Conservation (phyloP, 257 asterid genomes). For the Solanum boliviense region DNA sequence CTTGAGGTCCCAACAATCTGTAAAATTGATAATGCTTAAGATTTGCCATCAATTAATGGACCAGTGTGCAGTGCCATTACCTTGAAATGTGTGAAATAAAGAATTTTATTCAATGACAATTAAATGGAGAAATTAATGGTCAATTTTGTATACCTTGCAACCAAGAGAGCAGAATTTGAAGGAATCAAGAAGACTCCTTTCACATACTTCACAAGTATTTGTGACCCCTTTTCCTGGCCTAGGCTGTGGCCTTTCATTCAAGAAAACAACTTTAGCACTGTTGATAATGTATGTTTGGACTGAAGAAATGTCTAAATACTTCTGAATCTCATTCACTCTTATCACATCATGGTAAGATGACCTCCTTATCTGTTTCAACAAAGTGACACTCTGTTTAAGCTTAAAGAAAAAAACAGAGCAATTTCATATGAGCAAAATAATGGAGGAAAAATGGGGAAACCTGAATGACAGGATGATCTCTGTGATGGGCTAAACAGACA, state of each 20-base stretch:
- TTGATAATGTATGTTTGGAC: not conserved
- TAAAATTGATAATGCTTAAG: not conserved
- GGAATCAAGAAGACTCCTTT: slow-evolving; percentile 3
- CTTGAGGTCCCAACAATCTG: slow-evolving; percentile 8
- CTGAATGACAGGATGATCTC: slow-evolving; percentile 13
- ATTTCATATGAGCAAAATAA: not conserved
- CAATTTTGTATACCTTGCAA: not conserved
- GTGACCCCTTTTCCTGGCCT: slow-evolving; percentile 3
- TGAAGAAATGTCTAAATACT: not conserved
- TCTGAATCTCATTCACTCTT: slow-evolving; percentile 6
- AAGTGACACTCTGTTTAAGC: not conserved
- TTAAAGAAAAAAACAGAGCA: not conserved
- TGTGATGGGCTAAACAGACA: slow-evolving; percentile 9
- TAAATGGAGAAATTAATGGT: not conserved
- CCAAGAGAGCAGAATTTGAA: slow-evolving; percentile 11
- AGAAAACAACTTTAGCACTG: slow-evolving; percentile 9
- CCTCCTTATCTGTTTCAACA: slow-evolving; percentile 7
- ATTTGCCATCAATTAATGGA: not conserved
- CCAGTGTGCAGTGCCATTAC: not conserved
- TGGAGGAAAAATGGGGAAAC: not conserved
- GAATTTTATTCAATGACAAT: not conserved
- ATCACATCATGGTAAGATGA: slow-evolving; percentile 12
- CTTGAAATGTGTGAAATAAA: not conserved
- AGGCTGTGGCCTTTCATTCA: slow-evolving; percentile 10
- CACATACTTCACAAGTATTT: slow-evolving; percentile 1